Conservation (phyloP, 768 basidiomycete genomes). For the Glaciozyma martinii region DNA sequence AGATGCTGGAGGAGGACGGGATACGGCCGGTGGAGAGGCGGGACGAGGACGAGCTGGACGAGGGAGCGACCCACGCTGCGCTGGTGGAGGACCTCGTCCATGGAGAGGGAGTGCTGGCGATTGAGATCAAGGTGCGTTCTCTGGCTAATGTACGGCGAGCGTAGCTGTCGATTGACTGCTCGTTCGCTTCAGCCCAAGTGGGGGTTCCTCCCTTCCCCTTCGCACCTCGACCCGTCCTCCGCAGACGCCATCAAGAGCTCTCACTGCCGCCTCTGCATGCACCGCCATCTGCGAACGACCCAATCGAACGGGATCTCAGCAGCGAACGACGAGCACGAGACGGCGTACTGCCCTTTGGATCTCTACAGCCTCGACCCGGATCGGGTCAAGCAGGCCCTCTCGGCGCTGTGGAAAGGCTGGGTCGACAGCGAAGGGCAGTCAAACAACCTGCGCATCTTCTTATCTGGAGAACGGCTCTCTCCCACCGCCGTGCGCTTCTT, state of each 20-base stretch:
- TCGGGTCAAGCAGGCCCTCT: constrained; percentile 60
- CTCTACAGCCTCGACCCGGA: constrained; percentile 62
- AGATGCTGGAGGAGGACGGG: constrained; percentile 43
- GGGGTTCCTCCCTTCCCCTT: constrained; percentile 70
- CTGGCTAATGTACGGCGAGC: not conserved
- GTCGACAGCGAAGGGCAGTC: constrained; percentile 51
- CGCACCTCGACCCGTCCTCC: constrained; percentile 55
- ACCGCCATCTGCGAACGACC: constrained; percentile 41
- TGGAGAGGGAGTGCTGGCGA: constrained; percentile 48
- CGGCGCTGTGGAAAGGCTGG: constrained; percentile 67
- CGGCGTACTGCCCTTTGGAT: constrained; percentile 76
- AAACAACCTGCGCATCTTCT: constrained; percentile 79
- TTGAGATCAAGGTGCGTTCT: constrained; percentile 78
- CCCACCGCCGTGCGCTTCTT: not conserved
- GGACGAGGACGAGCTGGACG: constrained; percentile 54
- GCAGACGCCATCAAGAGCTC: constrained; percentile 50
- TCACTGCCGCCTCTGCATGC: constrained; percentile 88
- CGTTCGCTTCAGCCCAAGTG: constrained; percentile 76
- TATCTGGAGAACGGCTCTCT: constrained; percentile 46
- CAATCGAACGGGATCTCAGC: not conserved
- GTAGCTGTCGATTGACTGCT: not conserved
- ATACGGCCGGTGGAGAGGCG: constrained; percentile 53
- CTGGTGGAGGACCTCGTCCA: constrained; percentile 75
- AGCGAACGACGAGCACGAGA: not conserved
- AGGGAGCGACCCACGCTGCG: constrained; percentile 50